Base-by-base conservation (phyloP, 1,284 basidiomycete species). In the Microbotryum intermedium region DNA sequence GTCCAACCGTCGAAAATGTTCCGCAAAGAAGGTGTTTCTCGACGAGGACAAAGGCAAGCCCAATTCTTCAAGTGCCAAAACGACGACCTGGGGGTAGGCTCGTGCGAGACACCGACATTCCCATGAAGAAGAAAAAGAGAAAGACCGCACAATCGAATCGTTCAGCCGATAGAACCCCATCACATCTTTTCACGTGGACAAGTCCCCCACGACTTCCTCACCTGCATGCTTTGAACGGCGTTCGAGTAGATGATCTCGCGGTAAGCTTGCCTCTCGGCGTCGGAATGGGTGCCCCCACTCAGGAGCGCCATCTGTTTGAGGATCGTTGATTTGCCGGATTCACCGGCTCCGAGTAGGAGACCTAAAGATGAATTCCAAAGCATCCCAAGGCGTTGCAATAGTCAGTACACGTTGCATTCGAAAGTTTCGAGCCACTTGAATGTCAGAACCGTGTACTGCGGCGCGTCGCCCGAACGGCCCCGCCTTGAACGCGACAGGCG, bases 211-310 rank as follows among this genome's bases (percentile, higher is more conserved):
- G 3, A 16, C 1, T 9, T 18, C 28, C 61, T n/a, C 23, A 42
- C 62, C 52, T 69, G 65, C 70, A 71, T 71, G 9, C 60, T 63
- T 51, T 71, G 70, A 23, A 71, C 47, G 10, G 92, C 94, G 76
- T 97, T 97, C 53, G 88, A 16, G 72, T 84, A 95, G 73, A 97
- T 94, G 73, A 97, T 95, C 77, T 97, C 92, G 76, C 90, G 90
- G 82, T 95, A 97, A 29, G 87, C 88, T 65, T 91, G 88, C 53
- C 93, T 81, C 76, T 97, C 93, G 66, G 85, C 83, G 54, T 85
- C 83, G 64, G 87, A 89, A 79, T 95, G 97, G 1, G 91, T 78
- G 59, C 74, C 74, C 74, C 78, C 26, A 11, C 42, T 42, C 16
- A 49, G 25, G 21, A 45, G 46, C 25, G 26, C 23, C 90, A 94